A percentile compares a stretch with the other conserved stretches of the same genome.
Evolutionary conservation across 2,329 filamentous ascomycete species (phyloP).

Genomic region (Scortechinia acanthostroma): DNA sequence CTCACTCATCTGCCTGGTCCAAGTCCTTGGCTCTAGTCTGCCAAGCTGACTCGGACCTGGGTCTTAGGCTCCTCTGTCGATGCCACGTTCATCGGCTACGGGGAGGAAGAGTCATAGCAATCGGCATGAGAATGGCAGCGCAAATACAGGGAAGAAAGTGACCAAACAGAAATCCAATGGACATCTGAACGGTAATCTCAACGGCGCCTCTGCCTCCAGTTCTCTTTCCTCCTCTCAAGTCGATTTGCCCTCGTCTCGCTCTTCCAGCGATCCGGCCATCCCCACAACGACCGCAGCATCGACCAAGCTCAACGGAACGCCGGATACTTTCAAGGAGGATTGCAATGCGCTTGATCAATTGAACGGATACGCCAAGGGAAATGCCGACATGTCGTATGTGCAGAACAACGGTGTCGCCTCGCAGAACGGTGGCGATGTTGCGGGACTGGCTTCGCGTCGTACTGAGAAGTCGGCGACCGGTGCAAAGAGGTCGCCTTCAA

Average conservation of each 20-base stretch:
- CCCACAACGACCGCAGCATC: not conserved
- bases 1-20: not conserved
- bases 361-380: not conserved
- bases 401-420: not conserved
- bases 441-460: not conserved
- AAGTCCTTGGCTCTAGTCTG: not conserved
- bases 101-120: conserved; percentile 27
- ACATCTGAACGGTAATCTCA: conserved; percentile 33
- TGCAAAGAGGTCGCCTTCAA: not conserved
- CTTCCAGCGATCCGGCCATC: conserved; percentile 14
- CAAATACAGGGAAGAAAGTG: conserved; percentile 52
- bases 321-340: not conserved
- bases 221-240: conserved; percentile 15
- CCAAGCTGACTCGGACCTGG: conserved; percentile 3
- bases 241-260: conserved; percentile 20
- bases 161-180: conserved; percentile 40
- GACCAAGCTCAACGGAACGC: not conserved
- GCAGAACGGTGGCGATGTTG: not conserved
- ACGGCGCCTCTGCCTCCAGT: conserved; percentile 22
- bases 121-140: conserved; percentile 56
- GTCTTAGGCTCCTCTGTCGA: not conserved
- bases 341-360: not conserved
- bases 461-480: not conserved
- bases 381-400: not conserved
- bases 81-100: conserved; percentile 2